Evolutionary conservation across 257 asterid genomes (phyloP).

Genomic region (Craterostigma plantagineum): DNA sequence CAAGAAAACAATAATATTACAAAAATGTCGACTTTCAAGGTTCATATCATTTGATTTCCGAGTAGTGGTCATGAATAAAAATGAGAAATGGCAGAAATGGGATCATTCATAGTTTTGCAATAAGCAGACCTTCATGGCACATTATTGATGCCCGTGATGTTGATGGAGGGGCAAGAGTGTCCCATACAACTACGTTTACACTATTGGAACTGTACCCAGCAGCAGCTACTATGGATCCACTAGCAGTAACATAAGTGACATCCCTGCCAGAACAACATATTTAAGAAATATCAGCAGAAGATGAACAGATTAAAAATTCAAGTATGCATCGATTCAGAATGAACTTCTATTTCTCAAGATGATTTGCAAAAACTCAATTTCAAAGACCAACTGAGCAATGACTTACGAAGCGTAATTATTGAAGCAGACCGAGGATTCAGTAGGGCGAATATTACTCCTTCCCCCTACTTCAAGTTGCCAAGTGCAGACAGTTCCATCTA

Average conservation of each 20-base stretch:
- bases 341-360: neutral
- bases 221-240: slow-evolving; percentile 93
- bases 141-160: slow-evolving; percentile 90
- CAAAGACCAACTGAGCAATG: slow-evolving; percentile 1
- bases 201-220: slow-evolving; percentile 91
- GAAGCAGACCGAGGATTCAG: slow-evolving; percentile 80
- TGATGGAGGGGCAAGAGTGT: slow-evolving; percentile 92
- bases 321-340: neutral
- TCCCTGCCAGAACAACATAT: slow-evolving; percentile 37
- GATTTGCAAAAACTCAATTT: neutral
- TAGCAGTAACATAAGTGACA: slow-evolving; percentile 74
- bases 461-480: slow-evolving; percentile 99
- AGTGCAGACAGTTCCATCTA: slow-evolving; percentile 89
- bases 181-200: slow-evolving; percentile 89
- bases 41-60: too few species aligned
- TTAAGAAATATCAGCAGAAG: neutral
- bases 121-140: slow-evolving; percentile 91
- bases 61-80: too few species aligned
- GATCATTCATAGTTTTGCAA: too few species aligned
- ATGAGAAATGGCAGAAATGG: neutral
- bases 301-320: neutral
- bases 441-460: slow-evolving; percentile 71
- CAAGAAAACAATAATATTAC: neutral
- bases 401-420: slow-evolving; percentile 78
- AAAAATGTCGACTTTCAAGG: too few species aligned